These are phyloP conservation scores for Vitis hybrid DNA, from an alignment of 177 flowering plant genomes.

Conservation along the genomic window DNA sequence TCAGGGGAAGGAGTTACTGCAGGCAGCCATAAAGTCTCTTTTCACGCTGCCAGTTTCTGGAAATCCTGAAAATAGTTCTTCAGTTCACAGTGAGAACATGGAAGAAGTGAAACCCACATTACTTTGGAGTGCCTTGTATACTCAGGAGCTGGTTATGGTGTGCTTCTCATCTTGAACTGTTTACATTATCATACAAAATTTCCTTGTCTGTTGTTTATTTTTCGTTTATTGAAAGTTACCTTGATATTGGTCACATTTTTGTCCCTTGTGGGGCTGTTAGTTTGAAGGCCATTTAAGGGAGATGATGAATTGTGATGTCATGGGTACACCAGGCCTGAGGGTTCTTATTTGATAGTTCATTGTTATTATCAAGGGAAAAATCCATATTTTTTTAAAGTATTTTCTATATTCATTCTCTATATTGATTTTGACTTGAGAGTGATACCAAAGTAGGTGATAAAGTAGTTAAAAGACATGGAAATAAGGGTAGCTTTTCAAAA, in stretches of 20 bases:
- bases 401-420: no score
- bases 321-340: no score
- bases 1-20: conserved; percentile 58
- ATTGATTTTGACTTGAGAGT: no score
- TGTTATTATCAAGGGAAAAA: no score
- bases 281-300: background rate
- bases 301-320: background rate
- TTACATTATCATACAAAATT: background rate
- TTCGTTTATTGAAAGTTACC: background rate
- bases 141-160: conserved; percentile 65
- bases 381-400: no score
- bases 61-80: conserved; percentile 25
- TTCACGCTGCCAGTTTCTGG: conserved; percentile 30
- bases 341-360: background rate
- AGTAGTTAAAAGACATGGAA: no score
- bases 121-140: conserved; percentile 70
- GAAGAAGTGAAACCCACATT: conserved; percentile 43
- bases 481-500: no score
- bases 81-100: conserved; percentile 17
- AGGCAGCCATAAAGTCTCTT: conserved; percentile 56
- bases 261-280: background rate
- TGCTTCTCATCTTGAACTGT: conserved; percentile 9
- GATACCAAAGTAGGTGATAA: no score
- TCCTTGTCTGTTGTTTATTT: background rate
- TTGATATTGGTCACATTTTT: background rate